phyloP scores from a whole-genome alignment of 805 yeast genomes.

The Saturnispora halmiae region DNA sequence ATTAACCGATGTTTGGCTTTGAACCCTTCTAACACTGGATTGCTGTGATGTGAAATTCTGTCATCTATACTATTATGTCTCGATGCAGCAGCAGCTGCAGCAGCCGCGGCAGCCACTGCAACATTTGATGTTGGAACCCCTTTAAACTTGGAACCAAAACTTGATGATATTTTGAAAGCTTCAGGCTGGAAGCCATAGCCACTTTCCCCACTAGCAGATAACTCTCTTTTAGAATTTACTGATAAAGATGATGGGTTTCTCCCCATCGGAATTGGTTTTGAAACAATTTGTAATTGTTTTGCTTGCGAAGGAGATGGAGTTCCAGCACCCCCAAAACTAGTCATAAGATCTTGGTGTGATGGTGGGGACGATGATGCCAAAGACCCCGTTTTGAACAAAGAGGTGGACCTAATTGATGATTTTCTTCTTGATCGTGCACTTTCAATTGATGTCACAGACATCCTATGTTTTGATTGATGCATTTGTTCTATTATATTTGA shows the following conservation, averaged over 20 bases:
- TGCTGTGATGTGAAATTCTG: slow-evolving; percentile 11
- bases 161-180: slow-evolving; percentile 54
- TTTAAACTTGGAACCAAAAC: slow-evolving; percentile 53
- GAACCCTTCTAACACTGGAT: slow-evolving; percentile 22
- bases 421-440: slow-evolving; percentile 22
- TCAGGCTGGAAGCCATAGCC: slow-evolving; percentile 5
- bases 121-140: no score
- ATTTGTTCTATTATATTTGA: background rate
- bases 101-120: slow-evolving; percentile 12
- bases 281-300: slow-evolving; percentile 16
- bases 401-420: slow-evolving; percentile 35
- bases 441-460: slow-evolving; percentile 20
- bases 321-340: background rate
- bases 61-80: slow-evolving; percentile 25
- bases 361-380: slow-evolving; percentile 33
- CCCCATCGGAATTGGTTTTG: slow-evolving; percentile 32
- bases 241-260: slow-evolving; percentile 38
- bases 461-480: slow-evolving; percentile 14
- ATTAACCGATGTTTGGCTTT: slow-evolving; percentile 19
- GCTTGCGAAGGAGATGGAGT: slow-evolving; percentile 5
- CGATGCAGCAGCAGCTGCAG: slow-evolving; percentile 14
- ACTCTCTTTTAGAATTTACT: slow-evolving; percentile 1
- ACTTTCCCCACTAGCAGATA: slow-evolving; percentile 7
- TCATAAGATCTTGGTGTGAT: slow-evolving; percentile 14
- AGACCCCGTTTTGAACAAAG: slow-evolving; percentile 58